Conservation (phyloP, 164 flowering plant species). For the Macadamia integrifolia region DNA sequence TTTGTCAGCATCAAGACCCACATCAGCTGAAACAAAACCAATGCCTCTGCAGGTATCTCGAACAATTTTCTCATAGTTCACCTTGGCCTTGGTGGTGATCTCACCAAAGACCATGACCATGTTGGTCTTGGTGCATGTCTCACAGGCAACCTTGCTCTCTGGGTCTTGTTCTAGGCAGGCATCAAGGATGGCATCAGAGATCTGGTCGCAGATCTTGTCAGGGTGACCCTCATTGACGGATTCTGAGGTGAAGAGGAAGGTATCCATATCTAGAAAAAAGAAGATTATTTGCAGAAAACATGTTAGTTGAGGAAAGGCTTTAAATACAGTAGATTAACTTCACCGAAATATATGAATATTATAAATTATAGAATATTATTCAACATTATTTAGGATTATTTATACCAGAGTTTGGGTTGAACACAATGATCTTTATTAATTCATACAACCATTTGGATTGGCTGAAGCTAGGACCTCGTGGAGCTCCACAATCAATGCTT, state of each 20-base stretch:
- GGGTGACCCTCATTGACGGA: constrained; percentile 63
- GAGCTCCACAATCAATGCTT: too few relatives aligned
- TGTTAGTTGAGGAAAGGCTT: background rate
- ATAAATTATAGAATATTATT: too few relatives aligned
- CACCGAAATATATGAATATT: too few relatives aligned
- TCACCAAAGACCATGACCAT: constrained; percentile 64
- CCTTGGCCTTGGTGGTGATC: constrained; percentile 50
- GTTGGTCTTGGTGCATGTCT: constrained; percentile 53
- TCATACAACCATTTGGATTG: too few relatives aligned
- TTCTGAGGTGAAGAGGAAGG: constrained; percentile 58
- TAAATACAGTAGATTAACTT: background rate
- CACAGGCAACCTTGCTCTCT: constrained; percentile 60
- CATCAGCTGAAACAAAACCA: constrained; percentile 48
- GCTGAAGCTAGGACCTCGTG: too few relatives aligned
- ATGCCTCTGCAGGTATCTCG: constrained; percentile 58
- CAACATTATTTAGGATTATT: too few relatives aligned
- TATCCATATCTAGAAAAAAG: constrained; percentile 30
- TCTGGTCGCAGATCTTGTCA: constrained; percentile 58
- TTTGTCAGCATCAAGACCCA: constrained; percentile 57
- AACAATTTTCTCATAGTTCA: constrained; percentile 51
- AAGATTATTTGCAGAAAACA: background rate
- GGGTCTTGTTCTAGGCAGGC: constrained; percentile 57
- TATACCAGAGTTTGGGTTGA: too few relatives aligned
- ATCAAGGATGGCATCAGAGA: constrained; percentile 55
- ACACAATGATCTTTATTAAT: too few relatives aligned